A percentile compares a stretch with the other conserved stretches of the same genome.
These are phyloP conservation scores for Candida sithepensis DNA, from an alignment of 805 yeast species.

Conservation along the genomic window DNA sequence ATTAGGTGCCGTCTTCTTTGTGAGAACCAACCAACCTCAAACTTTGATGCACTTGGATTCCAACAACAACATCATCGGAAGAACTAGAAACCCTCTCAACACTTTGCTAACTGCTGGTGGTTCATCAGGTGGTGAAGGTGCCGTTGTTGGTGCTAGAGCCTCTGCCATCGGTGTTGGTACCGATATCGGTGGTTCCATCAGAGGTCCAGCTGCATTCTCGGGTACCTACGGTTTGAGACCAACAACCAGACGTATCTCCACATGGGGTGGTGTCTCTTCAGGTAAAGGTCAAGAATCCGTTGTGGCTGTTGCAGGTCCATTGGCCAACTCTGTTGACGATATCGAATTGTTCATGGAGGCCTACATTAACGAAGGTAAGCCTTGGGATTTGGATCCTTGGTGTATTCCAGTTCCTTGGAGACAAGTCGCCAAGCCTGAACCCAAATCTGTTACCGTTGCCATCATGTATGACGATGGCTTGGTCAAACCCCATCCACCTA, in stretches of 20 bases:
- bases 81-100: slow-evolving; percentile 57
- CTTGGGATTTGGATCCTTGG: slow-evolving; percentile 51
- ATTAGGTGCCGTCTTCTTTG: slow-evolving; percentile 60
- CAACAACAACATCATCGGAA: slow-evolving; percentile 55
- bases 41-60: slow-evolving; percentile 68
- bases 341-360: slow-evolving; percentile 63
- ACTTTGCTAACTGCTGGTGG: slow-evolving; percentile 62
- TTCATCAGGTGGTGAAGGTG: slow-evolving; percentile 74
- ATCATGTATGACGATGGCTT: slow-evolving; percentile 61
- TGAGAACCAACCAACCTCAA: slow-evolving; percentile 68
- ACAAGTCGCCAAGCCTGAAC: slow-evolving; percentile 35
- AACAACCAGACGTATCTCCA: slow-evolving; percentile 50
- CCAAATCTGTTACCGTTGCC: slow-evolving; percentile 51
- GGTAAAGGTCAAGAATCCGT: slow-evolving; percentile 66
- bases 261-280: slow-evolving; percentile 46
- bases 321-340: slow-evolving; percentile 62
- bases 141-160: slow-evolving; percentile 54
- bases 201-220: slow-evolving; percentile 64
- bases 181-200: slow-evolving; percentile 70
- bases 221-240: slow-evolving; percentile 65
- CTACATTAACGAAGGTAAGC: slow-evolving; percentile 59
- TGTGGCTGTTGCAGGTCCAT: slow-evolving; percentile 64
- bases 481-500: slow-evolving; percentile 67
- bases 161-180: slow-evolving; percentile 65
- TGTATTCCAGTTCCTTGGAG: slow-evolving; percentile 53